phyloP scores from a whole-genome alignment of 441 rosid genomes.

The Pelargonium citronellum region DNA sequence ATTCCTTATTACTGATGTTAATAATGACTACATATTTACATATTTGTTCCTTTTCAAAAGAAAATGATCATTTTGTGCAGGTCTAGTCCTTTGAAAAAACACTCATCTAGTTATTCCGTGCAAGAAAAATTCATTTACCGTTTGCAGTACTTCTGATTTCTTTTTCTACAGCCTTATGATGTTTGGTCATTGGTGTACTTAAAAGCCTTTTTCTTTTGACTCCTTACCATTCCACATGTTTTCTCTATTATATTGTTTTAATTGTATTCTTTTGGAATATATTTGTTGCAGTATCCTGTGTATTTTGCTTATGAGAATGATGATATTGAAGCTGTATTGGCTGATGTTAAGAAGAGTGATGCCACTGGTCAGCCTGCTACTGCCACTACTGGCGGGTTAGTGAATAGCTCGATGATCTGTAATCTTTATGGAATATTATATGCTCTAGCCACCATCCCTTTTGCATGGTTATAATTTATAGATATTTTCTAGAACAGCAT shows the following conservation, averaged over 20 bases:
- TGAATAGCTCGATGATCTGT: slow-evolving; percentile 19
- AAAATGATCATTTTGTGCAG: too few relatives aligned
- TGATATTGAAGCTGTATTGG: slow-evolving; percentile 63
- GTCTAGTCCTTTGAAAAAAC: too few relatives aligned
- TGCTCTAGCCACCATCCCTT: neutral
- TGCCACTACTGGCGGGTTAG: slow-evolving; percentile 97
- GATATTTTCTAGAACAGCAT: neutral
- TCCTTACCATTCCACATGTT: neutral
- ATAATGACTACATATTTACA: too few relatives aligned
- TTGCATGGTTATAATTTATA: neutral
- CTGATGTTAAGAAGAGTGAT: slow-evolving; percentile 79
- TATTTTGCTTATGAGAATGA: slow-evolving; percentile 93
- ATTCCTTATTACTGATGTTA: too few relatives aligned
- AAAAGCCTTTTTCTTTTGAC: neutral
- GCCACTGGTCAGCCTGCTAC: slow-evolving; percentile 88
- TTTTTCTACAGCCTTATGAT: neutral
- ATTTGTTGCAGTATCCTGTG: slow-evolving; percentile 69
- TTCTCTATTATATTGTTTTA: neutral
- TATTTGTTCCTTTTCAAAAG: too few relatives aligned
- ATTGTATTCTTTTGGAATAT: neutral
- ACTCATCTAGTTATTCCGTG: neutral
- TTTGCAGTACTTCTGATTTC: neutral
- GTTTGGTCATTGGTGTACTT: neutral
- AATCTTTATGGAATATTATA: slow-evolving; percentile 3
- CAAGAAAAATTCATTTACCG: neutral